Evolutionary conservation across 129 eudicot species (phyloP).

Genomic region (Pittosporum tobira): DNA sequence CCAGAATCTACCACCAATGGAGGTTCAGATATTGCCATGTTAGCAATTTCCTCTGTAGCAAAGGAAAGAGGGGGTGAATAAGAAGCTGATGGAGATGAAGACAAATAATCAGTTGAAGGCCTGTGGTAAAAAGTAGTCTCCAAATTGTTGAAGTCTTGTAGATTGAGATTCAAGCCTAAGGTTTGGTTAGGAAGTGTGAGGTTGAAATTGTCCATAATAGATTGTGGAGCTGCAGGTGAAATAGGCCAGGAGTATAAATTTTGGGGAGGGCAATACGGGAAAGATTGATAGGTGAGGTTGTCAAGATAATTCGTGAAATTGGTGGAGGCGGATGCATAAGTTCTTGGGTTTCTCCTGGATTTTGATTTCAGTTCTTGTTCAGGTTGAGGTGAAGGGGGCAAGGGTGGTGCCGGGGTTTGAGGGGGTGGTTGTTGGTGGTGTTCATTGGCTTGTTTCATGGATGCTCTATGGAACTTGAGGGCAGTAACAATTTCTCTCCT

Average conservation of each 20-base stretch:
- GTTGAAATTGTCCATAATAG: constrained; percentile 29
- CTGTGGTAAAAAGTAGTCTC: constrained; percentile 27
- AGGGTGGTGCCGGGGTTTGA: constrained; percentile 1
- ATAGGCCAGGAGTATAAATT: constrained; percentile 32
- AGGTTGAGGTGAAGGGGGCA: constrained; percentile 11
- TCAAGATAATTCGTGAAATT: constrained; percentile 9
- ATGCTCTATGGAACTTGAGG: constrained; percentile 79
- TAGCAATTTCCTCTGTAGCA: constrained; percentile 28
- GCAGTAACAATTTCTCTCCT: constrained; percentile 81
- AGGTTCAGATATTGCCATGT: constrained; percentile 17
- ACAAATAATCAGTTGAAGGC: constrained; percentile 11
- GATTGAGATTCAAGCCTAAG: constrained; percentile 75
- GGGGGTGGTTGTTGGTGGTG: constrained; percentile 21
- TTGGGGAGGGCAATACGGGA: constrained; percentile 20
- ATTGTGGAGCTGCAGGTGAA: constrained; percentile 29
- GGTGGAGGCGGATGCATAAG: constrained; percentile 37
- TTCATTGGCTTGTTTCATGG: constrained; percentile 53
- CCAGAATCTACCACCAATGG: constrained; percentile 2
- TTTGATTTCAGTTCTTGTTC: constrained; percentile 35
- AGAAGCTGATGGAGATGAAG: constrained; percentile 39
- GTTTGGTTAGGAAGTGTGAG: constrained; percentile 69
- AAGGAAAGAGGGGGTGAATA: constrained; percentile 30
- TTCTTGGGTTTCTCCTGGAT: constrained; percentile 30
- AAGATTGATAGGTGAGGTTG: constrained; percentile 14
- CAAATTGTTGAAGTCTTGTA: constrained; percentile 58